Conservation (phyloP, 148 eudicot genomes). For the Rhododendron ferrugineum region DNA sequence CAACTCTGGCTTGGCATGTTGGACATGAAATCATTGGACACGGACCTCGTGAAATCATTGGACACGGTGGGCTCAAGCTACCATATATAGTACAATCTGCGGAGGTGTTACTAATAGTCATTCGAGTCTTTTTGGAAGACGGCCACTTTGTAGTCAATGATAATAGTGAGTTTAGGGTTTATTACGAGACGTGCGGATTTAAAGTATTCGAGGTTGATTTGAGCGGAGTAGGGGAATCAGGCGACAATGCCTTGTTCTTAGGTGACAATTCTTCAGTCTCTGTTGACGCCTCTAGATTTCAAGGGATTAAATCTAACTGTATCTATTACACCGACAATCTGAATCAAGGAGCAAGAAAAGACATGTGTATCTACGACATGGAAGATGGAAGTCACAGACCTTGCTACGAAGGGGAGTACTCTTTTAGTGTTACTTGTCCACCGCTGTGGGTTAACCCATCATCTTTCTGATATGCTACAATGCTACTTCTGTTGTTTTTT, state of each 20-base stretch:
- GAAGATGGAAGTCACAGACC: background rate
- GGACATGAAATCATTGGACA: background rate
- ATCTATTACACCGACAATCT: background rate
- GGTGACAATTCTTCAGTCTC: background rate
- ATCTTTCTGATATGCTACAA: background rate
- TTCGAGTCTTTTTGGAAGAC: rapidly evolving
- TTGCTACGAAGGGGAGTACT: background rate
- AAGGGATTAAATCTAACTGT: background rate
- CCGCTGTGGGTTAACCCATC: background rate
- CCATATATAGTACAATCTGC: background rate
- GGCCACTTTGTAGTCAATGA: background rate
- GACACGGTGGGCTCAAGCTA: background rate
- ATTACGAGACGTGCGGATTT: background rate
- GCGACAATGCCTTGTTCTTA: background rate
- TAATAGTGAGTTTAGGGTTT: background rate
- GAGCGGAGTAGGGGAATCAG: background rate
- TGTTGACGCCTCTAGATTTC: background rate
- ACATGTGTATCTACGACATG: background rate
- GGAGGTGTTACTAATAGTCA: background rate
- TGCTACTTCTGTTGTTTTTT: background rate
- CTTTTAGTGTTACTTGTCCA: background rate
- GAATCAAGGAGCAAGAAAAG: background rate
- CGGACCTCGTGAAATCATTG: background rate
- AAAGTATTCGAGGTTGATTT: background rate
- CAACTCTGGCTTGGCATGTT: background rate